Evolutionary conservation across 1,284 basidiomycete species (phyloP).

Genomic region (Tetrapyrgos nigripes): DNA sequence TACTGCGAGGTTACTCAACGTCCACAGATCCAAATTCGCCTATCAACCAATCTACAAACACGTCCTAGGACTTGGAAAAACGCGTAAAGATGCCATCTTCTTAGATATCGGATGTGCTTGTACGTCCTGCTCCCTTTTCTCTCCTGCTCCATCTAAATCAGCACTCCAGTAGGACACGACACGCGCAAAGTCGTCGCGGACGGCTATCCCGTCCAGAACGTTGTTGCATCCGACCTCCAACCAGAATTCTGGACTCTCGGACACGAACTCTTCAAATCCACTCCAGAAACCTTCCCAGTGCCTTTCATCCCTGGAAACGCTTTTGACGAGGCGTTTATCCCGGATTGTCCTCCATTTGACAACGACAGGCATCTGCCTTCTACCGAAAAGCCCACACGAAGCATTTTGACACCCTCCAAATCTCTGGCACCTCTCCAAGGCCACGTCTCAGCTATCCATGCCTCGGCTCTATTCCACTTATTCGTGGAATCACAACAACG

Average conservation of each 20-base stretch:
- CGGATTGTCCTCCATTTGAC: conserved; percentile 22
- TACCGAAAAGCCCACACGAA: conserved; percentile 17
- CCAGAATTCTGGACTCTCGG: conserved; percentile 38
- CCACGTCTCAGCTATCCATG: conserved; percentile 49
- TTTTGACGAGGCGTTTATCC: conserved; percentile 32
- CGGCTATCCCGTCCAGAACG: conserved; percentile 30
- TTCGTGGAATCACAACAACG: conserved; percentile 41
- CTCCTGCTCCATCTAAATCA: background rate
- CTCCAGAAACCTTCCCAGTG: conserved; percentile 34
- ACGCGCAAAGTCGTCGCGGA: conserved; percentile 28
- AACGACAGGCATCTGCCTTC: background rate
- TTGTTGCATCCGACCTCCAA: conserved; percentile 28
- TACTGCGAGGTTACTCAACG: too few relatives aligned
- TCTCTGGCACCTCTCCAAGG: conserved; percentile 50
- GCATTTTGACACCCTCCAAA: background rate
- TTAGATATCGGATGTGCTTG: conserved; percentile 10
- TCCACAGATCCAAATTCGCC: background rate
- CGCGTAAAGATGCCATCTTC: conserved; percentile 2
- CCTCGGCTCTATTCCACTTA: conserved; percentile 46
- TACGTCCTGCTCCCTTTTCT: background rate
- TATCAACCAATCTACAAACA: conserved; percentile 7
- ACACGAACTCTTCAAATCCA: conserved; percentile 38
- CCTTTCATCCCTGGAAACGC: conserved; percentile 39
- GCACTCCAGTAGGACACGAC: conserved; percentile 30
- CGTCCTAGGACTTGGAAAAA: conserved; percentile 4